Evolutionary conservation across 495 filamentous ascomycete genomes (phyloP).

Genomic region (Tuber indicum): DNA sequence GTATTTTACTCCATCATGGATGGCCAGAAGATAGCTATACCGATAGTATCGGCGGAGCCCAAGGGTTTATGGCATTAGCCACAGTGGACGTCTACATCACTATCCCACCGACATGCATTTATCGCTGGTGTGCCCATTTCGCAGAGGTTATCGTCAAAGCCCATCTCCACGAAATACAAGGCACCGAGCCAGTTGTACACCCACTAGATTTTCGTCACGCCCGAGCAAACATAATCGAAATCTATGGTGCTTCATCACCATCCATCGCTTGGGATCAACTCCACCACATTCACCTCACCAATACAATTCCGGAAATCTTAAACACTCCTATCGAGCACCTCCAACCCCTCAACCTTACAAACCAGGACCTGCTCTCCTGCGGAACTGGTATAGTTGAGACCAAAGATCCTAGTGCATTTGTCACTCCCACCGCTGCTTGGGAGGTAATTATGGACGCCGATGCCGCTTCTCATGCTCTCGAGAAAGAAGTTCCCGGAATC

Average conservation of each 20-base stretch:
- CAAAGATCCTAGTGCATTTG: background rate
- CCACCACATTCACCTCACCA: background rate
- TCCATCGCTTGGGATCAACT: background rate
- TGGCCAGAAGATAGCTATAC: too few species aligned
- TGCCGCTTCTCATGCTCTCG: background rate
- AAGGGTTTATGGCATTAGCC: background rate
- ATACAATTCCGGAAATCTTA: background rate
- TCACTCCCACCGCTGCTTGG: background rate
- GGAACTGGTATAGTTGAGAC: background rate
- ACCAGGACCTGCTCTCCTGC: background rate
- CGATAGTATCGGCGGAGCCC: too few species aligned
- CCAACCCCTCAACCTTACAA: background rate
- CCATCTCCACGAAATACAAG: background rate
- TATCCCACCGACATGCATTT: background rate
- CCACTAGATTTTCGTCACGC: background rate
- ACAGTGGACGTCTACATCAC: background rate
- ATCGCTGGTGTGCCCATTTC: background rate
- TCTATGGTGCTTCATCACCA: background rate
- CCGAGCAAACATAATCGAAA: background rate
- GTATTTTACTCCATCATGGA: background rate
- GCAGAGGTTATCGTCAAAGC: background rate
- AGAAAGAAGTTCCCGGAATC: background rate
- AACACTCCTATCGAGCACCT: background rate
- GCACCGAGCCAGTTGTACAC: background rate
- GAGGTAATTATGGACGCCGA: background rate